A percentile compares a stretch with the other conserved stretches of the same genome.
phyloP scores from a whole-genome alignment of 1,284 basidiomycete species.

The Ustilago xerochloae region DNA sequence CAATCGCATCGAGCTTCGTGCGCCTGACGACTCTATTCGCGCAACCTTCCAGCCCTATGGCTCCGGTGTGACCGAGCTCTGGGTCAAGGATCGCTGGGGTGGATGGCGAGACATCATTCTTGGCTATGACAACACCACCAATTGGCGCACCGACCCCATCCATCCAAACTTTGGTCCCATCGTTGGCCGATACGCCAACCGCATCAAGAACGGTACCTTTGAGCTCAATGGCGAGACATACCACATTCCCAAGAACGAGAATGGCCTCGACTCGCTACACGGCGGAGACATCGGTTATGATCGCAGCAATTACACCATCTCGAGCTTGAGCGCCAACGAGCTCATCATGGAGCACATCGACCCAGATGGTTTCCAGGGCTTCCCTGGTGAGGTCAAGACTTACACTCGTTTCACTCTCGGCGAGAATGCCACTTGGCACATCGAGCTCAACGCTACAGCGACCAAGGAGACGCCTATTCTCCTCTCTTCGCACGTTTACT shows the following conservation, averaged over 20 bases:
- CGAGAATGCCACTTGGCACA: constrained; percentile 42
- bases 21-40: constrained; percentile 60
- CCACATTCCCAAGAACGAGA: constrained; percentile 50
- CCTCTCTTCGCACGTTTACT: constrained; percentile 65
- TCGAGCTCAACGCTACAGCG: constrained; percentile 52
- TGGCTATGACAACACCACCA: constrained; percentile 65
- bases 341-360: constrained; percentile 56
- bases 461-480: constrained; percentile 58
- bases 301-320: constrained; percentile 50
- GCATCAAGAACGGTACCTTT: constrained; percentile 65
- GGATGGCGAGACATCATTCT: constrained; percentile 53
- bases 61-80: constrained; percentile 58
- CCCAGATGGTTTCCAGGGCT: constrained; percentile 62
- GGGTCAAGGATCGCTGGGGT: constrained; percentile 59
- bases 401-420: constrained; percentile 44
- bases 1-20: constrained; percentile 54
- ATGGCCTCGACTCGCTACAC: constrained; percentile 55
- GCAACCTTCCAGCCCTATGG: constrained; percentile 59
- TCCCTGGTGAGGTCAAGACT: constrained; percentile 52
- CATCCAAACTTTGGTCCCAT: constrained; percentile 64
- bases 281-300: constrained; percentile 64
- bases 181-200: constrained; percentile 62
- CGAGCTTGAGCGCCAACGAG: constrained; percentile 25
- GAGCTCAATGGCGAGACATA: constrained; percentile 52
- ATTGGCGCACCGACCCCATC: constrained; percentile 57